Conservation (phyloP, 495 filamentous ascomycete genomes). For the Talaromyces ruber region DNA sequence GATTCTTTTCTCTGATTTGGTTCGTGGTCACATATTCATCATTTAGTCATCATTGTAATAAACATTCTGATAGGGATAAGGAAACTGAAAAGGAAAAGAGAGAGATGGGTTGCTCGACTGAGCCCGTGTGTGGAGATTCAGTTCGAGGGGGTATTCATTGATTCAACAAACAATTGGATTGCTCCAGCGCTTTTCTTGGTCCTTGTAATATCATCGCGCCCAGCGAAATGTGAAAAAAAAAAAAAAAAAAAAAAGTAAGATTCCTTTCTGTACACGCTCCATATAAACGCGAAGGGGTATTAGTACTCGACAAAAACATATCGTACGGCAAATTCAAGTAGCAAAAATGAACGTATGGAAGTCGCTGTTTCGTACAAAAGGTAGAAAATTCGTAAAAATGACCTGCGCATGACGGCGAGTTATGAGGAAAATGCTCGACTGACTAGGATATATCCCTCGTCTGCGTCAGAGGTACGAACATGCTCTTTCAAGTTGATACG, state of each 20-base stretch:
- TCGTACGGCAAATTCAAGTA: background rate
- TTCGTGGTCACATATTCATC: slow-evolving; percentile 2
- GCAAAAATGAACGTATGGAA: background rate
- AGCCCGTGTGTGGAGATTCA: background rate
- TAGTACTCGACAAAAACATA: background rate
- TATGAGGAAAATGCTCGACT: background rate
- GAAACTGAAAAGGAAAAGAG: background rate
- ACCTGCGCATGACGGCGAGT: background rate
- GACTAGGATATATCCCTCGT: background rate
- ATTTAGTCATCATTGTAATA: background rate
- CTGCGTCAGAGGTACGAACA: background rate
- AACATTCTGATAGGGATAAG: background rate
- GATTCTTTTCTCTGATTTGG: background rate
- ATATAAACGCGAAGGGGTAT: slow-evolving; percentile 6
- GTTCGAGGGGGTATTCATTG: background rate
- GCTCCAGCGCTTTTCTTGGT: background rate
- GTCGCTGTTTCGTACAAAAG: background rate
- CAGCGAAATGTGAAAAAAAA: background rate
- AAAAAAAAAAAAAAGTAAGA: background rate
- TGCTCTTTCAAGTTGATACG: background rate
- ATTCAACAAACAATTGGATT: background rate
- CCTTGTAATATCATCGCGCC: background rate
- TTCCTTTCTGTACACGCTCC: slow-evolving; percentile 1
- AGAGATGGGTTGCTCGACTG: background rate
- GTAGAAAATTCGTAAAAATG: background rate